Evolutionary conservation across 495 filamentous ascomycete species (phyloP), one percentile per base, ranked within the genome.

Genomic region (Immersiella caudata): DNA sequence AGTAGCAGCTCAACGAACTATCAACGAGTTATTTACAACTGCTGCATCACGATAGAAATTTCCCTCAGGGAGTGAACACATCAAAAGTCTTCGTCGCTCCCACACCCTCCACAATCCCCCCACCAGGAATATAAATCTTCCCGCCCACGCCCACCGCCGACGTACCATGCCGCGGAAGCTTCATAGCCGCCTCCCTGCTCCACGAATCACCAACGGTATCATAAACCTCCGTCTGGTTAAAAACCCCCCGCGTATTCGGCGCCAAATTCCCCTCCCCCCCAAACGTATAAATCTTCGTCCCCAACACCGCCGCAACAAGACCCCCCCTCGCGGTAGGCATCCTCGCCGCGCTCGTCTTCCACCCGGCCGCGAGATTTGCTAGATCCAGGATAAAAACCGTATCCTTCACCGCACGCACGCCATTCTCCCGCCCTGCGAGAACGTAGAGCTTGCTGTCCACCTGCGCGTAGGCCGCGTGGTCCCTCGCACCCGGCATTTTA

Each of bases 251-350:
- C 6, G 56, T 27, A 14, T 26, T 33, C 16, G 57, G 46, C 50
- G 58, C 69, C 7, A 35, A 64, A 40, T 82, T 78, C 0, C 75
- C 79, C 67, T 80, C 78, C 14, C 79, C 78, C 11, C 79, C 78
- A 64, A 82, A 79, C 2, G 77, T 76, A 11, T 74, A 73, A 6
- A 81, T 69, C 65, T 71, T 74, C 0, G 26, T 60, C 6, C 69
- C 72, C 8, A 79, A 51, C 1, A 70, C 72, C 0, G 70, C 78
- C 11, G 67, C 61, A 2, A 72, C 60, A 14, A 78, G 52, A 6
- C 78, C 78, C 22, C 74, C 77, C 25, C 74, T 69, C 0, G 73
- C 60, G 18, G 65, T 69, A 6, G 75, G 73, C 70, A 79, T 78
- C 46, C 16, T 49, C 8, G 64, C 70, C 29, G 65, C 49, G 5